These are phyloP conservation scores for Pseudogymnoascus sp. DNA, from an alignment of 2,329 filamentous ascomycete species.

Conservation along the genomic window DNA sequence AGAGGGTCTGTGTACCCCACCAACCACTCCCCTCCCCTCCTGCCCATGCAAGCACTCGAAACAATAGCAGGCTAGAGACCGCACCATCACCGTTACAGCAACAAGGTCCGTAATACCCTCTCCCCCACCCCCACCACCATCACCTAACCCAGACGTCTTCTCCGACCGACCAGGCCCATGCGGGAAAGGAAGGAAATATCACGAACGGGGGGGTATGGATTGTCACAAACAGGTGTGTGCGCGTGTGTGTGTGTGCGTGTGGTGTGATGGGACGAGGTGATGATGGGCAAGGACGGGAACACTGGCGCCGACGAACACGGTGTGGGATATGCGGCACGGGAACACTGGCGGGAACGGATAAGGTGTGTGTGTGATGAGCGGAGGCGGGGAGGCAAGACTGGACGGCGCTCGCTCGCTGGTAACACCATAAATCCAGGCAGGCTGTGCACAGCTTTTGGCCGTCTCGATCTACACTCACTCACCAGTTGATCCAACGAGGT, in stretches of 20 bases:
- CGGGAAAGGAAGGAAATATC: neutral
- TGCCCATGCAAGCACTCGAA: neutral
- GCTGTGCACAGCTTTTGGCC: neutral
- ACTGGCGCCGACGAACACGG: neutral
- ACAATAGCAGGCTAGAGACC: neutral
- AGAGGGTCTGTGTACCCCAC: neutral
- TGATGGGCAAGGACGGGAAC: neutral
- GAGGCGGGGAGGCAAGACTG: neutral
- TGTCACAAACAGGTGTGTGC: neutral
- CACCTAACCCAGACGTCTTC: neutral
- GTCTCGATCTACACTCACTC: neutral
- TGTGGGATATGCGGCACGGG: neutral
- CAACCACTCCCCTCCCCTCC: neutral
- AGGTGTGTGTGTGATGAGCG: neutral
- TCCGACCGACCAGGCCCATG: neutral
- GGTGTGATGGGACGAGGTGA: neutral
- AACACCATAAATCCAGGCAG: neutral
- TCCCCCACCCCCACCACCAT: neutral
- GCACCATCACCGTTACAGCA: neutral
- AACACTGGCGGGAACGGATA: neutral
- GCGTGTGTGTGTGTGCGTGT: neutral
- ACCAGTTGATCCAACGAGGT: neutral
- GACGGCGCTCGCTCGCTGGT: neutral
- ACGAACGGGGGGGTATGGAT: neutral
- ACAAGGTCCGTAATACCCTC: neutral